These are phyloP conservation scores for Pythium oligandrum DNA, from an alignment of 352 stramenopile genomes.

Conservation along the genomic window DNA sequence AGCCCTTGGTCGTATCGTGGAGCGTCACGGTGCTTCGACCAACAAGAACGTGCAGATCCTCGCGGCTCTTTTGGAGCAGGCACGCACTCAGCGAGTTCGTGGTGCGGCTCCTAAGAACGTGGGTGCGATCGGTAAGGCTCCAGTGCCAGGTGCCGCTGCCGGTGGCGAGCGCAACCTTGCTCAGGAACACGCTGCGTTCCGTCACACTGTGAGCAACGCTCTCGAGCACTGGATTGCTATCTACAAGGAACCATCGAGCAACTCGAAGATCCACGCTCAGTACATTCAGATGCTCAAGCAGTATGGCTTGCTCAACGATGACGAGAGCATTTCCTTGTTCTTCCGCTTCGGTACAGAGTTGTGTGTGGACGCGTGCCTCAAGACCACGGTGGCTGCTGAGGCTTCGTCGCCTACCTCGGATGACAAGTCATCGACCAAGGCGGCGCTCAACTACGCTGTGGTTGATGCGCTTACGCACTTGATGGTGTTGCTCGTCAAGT, in stretches of 20 bases:
- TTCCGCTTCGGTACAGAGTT: slow-evolving; percentile 95
- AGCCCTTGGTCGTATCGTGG: slow-evolving; percentile 80
- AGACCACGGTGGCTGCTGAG: slow-evolving; percentile 58
- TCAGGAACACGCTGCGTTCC: slow-evolving; percentile 78
- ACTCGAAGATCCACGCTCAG: slow-evolving; percentile 95
- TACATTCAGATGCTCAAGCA: slow-evolving; percentile 97
- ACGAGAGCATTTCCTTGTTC: slow-evolving; percentile 97
- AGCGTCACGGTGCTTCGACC: slow-evolving; percentile 64
- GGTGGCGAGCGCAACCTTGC: slow-evolving; percentile 38
- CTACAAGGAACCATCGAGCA: slow-evolving; percentile 89
- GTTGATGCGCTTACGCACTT: slow-evolving; percentile 96
- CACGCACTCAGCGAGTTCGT: slow-evolving; percentile 46
- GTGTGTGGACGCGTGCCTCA: slow-evolving; percentile 96
- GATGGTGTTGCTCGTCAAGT: slow-evolving; percentile 94
- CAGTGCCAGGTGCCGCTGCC: slow-evolving; percentile 11
- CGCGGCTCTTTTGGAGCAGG: slow-evolving; percentile 72
- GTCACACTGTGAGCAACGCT: slow-evolving; percentile 87
- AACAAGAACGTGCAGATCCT: slow-evolving; percentile 89
- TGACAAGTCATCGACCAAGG: slow-evolving; percentile 36
- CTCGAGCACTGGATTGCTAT: slow-evolving; percentile 98
- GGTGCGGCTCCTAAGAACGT: slow-evolving; percentile 36
- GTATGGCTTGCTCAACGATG: slow-evolving; percentile 93
- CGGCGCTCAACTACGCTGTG: slow-evolving; percentile 88
- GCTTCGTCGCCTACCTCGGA: slow-evolving; percentile 24
- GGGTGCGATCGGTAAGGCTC: slow-evolving; percentile 49